Percentiles rank a stretch among this genome's conserved stretches.
phyloP scores from a whole-genome alignment of 2,329 filamentous ascomycete genomes.

The Fusarium sp. region DNA sequence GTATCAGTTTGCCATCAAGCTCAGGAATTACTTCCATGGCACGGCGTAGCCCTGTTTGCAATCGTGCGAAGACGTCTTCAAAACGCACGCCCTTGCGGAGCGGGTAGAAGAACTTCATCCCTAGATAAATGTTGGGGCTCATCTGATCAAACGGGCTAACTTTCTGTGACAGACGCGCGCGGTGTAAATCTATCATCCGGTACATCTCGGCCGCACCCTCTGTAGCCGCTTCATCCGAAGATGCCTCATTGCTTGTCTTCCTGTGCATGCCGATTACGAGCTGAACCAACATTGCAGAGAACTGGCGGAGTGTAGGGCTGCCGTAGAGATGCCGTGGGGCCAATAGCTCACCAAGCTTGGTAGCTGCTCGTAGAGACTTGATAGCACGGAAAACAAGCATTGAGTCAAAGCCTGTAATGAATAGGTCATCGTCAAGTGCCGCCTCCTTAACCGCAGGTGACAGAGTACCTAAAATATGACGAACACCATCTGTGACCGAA shows the following conservation, averaged over 20 bases:
- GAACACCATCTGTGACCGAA: not conserved
- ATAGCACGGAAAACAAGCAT: not conserved
- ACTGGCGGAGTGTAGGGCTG: not conserved
- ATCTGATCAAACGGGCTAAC: not conserved
- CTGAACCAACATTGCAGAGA: not conserved
- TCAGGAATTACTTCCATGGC: not conserved
- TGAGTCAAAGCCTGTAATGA: not conserved
- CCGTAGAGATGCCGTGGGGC: not conserved
- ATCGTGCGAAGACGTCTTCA: not conserved
- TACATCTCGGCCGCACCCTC: not conserved
- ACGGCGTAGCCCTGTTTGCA: not conserved
- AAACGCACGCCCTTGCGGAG: not conserved
- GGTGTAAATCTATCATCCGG: not conserved
- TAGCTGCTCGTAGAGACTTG: not conserved
- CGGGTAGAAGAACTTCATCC: not conserved
- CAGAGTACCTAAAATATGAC: not conserved
- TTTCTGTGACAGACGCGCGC: not conserved
- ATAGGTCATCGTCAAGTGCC: not conserved
- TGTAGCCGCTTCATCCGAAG: not conserved
- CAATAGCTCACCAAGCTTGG: not conserved
- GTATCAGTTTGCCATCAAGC: not conserved
- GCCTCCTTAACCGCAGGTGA: not conserved
- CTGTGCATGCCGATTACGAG: not conserved
- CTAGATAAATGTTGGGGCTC: not conserved
- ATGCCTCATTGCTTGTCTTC: not conserved